phyloP scores from a whole-genome alignment of 768 basidiomycete genomes.

The Kwoniella bestiolae region DNA sequence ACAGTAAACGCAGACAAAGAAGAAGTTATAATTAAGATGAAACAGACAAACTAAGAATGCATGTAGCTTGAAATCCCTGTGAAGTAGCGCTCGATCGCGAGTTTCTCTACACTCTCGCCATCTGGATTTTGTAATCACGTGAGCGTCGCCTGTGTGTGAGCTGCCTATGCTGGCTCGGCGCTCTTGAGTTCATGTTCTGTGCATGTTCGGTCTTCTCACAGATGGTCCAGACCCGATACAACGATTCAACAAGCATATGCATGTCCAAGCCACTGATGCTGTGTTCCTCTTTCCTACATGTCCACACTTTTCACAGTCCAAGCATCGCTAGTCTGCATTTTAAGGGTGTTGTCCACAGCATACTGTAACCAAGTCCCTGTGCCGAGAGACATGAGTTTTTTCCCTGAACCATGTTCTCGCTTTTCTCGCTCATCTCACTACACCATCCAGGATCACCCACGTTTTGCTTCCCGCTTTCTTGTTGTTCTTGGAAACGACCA shows the following conservation, averaged over 20 bases:
- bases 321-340: not conserved
- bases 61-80: not conserved
- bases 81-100: not conserved
- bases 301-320: not conserved
- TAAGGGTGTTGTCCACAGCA: not conserved
- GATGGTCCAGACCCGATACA: too few species aligned
- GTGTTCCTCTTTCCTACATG: not conserved
- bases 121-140: not conserved
- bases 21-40: not conserved
- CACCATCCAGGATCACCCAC: not conserved
- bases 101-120: not conserved
- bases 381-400: not conserved
- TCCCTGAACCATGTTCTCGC: conserved; percentile 2
- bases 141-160: too few species aligned
- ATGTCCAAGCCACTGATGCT: conserved; percentile 12
- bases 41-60: not conserved
- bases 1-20: too few species aligned
- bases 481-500: conserved; percentile 8
- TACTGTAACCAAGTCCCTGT: not conserved
- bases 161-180: too few species aligned
- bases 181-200: not conserved
- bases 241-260: not conserved
- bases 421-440: not conserved
- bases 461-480: conserved; percentile 1
- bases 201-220: not conserved